Percentiles rank a stretch among this genome's conserved stretches.
Evolutionary conservation across 495 filamentous ascomycete genomes (phyloP).

Genomic region (Penicillium cosmopolitanum): DNA sequence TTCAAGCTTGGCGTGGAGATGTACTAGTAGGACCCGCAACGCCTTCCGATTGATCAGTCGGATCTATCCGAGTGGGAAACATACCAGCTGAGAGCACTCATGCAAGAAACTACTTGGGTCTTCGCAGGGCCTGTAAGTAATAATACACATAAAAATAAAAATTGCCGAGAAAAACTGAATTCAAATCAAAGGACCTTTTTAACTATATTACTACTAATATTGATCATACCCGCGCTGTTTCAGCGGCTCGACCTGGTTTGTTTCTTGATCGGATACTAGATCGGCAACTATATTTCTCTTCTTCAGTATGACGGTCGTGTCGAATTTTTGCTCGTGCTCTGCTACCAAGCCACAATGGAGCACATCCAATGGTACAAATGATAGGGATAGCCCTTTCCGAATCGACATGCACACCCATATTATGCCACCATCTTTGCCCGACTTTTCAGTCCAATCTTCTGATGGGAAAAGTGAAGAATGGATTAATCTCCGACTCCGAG

Average conservation of each 20-base stretch:
- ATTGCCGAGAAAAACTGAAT: too few species aligned
- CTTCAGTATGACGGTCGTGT: constrained; percentile 5
- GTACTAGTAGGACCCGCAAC: constrained; percentile 9
- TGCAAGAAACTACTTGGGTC: too few species aligned
- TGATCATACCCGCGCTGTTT: neutral
- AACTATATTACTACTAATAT: neutral
- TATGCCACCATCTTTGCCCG: constrained; percentile 26
- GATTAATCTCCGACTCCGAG: constrained; percentile 17
- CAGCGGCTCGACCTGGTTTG: neutral
- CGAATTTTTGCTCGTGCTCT: constrained; percentile 2
- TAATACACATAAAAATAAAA: too few species aligned
- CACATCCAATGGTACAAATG: neutral
- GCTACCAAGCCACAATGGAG: neutral
- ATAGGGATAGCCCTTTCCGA: constrained; percentile 16
- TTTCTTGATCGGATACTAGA: neutral
- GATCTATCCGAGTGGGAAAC: constrained; percentile 16
- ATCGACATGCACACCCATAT: constrained; percentile 32
- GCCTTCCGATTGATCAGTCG: constrained; percentile 21
- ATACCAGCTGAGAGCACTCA: neutral
- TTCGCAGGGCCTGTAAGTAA: too few species aligned
- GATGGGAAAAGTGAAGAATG: constrained; percentile 9
- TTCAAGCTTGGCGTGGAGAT: too few species aligned
- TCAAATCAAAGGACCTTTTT: too few species aligned
- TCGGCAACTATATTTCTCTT: neutral
- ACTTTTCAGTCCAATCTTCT: constrained; percentile 19